Base-by-base conservation (phyloP, 306 rosid species). In the Myrica gale region DNA sequence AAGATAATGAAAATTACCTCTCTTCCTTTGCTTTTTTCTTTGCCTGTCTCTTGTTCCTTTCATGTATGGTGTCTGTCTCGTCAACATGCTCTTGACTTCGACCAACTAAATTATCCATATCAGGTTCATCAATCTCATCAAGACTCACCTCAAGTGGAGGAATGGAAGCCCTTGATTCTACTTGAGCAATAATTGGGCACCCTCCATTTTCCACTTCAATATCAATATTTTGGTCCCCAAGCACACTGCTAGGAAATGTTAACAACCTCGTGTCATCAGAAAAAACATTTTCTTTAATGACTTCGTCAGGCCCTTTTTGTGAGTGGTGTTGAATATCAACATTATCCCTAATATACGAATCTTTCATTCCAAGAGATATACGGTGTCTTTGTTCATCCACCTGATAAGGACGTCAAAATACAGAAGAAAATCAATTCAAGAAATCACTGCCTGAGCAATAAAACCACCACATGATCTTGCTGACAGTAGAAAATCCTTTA, bases 361-460 rank as follows among this genome's bases (percentile, higher is more conserved):
- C 81, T 82, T 92, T 95, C 99, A 95, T 89, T 85, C 99, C 99
- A 45, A 95, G 88, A 79, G 99, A 89, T 76, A 95, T 54, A 57
- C 99, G 83, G 3, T 82, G 85, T 78, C 88, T 90, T 71, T 87
- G 89, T 80, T 81, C 83, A 84, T 92, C 96, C 23, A 95, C 92
- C 98, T 93, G 76, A 70, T 79, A 37, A 70, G 67, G 15, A 83
- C 51, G 70, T 77, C 20, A 39, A 68, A 57, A 73, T 12, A 39
- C 21, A 65, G 48, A 65, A 65, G 69, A 41, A 65, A 42, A 65
- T 65, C 21, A 76, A 74, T 41, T 46, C 20, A 73, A 66, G 71
- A 77, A 16, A 81, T 42, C 56, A 73, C 54, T 39, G 68, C 39
- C 15, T 37, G 45, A 73, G 20, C 43, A 78, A 72, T 45, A 74